These are phyloP conservation scores for Fusarium sterilihyphosum DNA, from an alignment of 2,329 filamentous ascomycete species.

Conservation along the genomic window DNA sequence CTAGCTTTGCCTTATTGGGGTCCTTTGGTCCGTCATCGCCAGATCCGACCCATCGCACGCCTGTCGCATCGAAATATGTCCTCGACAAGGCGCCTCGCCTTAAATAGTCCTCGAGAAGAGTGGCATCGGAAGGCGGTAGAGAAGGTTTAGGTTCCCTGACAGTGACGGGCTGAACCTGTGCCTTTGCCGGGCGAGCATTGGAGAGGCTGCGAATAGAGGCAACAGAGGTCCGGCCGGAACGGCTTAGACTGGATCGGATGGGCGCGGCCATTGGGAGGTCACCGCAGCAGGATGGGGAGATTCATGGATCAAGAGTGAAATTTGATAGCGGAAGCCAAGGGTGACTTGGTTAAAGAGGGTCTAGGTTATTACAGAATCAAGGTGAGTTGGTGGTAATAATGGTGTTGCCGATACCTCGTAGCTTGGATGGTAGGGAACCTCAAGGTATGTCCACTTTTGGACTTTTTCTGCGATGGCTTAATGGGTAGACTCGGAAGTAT, in stretches of 20 bases:
- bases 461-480: conserved; percentile 25
- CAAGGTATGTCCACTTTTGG: conserved; percentile 34
- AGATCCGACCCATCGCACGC: conserved; percentile 41
- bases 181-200: conserved; percentile 46
- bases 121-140: conserved; percentile 4
- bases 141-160: conserved; percentile 10
- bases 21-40: conserved; percentile 54
- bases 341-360: not conserved
- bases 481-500: conserved; percentile 42
- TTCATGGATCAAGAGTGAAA: conserved; percentile 34
- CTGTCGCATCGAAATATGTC: conserved; percentile 48
- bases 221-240: conserved; percentile 37
- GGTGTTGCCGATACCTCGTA: not conserved
- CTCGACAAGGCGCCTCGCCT: conserved; percentile 33
- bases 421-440: conserved; percentile 5
- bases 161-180: conserved; percentile 43
- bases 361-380: not conserved
- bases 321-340: not conserved
- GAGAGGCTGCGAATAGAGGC: conserved; percentile 43
- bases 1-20: conserved; percentile 70
- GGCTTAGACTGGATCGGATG: conserved; percentile 43
- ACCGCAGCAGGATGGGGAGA: conserved; percentile 35
- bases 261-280: conserved; percentile 50
- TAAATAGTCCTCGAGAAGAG: conserved; percentile 8
- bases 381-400: not conserved